These are phyloP conservation scores for Anastatica hierochuntica DNA, from an alignment of 345 rosid species.

Conservation along the genomic window DNA sequence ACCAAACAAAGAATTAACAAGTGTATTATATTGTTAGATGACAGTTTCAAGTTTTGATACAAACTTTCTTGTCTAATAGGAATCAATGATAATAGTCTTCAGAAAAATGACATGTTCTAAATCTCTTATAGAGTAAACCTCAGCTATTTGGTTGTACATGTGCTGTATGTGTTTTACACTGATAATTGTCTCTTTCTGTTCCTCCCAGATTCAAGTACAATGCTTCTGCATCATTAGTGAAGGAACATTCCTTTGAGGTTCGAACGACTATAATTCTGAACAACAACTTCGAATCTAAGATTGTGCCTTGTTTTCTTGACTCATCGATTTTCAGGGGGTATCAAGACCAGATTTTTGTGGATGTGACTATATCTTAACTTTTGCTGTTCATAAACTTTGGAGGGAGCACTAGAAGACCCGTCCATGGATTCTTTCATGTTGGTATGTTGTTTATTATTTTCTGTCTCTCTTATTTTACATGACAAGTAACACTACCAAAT, in stretches of 20 bases:
- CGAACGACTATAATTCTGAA: neutral
- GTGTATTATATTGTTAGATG: neutral
- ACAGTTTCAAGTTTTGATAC: neutral
- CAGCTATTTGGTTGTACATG: neutral
- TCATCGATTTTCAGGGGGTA: constrained; percentile 51
- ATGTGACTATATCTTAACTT: constrained; percentile 29
- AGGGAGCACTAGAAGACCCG: constrained; percentile 6
- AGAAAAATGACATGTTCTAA: neutral
- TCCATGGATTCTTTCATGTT: constrained; percentile 18
- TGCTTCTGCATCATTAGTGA: constrained; percentile 68
- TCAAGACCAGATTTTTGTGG: constrained; percentile 55
- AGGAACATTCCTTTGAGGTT: constrained; percentile 82
- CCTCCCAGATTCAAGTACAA: constrained; percentile 62
- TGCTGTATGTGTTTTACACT: neutral
- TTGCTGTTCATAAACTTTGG: constrained; percentile 16
- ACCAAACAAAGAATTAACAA: neutral
- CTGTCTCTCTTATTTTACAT: neutral
- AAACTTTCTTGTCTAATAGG: neutral
- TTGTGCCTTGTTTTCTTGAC: constrained; percentile 12
- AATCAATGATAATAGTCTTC: neutral
- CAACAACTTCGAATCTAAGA: neutral
- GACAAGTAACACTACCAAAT: neutral
- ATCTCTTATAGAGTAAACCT: neutral
- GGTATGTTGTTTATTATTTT: neutral
- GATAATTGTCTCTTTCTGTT: constrained; percentile 1